Conservation (phyloP, 2,329 filamentous ascomycete species). For the Bipolaris sorokiniana region DNA sequence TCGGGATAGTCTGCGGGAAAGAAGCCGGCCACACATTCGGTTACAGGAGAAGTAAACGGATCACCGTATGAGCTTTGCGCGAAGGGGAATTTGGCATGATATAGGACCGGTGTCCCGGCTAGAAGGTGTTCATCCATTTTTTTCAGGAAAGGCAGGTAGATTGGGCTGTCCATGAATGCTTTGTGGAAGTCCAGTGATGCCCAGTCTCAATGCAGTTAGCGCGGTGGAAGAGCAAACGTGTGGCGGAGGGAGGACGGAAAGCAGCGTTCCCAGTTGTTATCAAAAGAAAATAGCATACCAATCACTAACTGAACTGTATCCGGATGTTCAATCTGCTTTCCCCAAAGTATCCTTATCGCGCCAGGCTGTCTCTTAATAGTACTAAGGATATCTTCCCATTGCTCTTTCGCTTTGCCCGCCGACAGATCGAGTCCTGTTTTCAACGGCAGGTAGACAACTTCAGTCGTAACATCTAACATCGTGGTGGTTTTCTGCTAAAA, state of each 20-base stretch:
- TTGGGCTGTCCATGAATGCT: slow-evolving; percentile 46
- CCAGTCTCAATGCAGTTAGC: slow-evolving; percentile 50
- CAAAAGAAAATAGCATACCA: slow-evolving; percentile 43
- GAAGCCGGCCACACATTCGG: slow-evolving; percentile 57
- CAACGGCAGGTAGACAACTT: slow-evolving; percentile 50
- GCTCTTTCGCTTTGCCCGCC: slow-evolving; percentile 32
- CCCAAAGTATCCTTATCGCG: slow-evolving; percentile 45
- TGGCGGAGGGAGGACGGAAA: too few relatives aligned
- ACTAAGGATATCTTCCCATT: slow-evolving; percentile 42
- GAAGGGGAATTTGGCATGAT: slow-evolving; percentile 45
- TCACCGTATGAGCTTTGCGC: slow-evolving; percentile 17
- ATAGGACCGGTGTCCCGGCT: slow-evolving; percentile 31
- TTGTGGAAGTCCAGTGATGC: slow-evolving; percentile 48
- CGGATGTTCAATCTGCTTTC: slow-evolving; percentile 50
- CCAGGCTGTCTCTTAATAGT: slow-evolving; percentile 50
- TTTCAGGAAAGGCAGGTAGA: slow-evolving; percentile 50
- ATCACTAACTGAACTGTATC: slow-evolving; percentile 48
- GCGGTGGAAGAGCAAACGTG: neutral
- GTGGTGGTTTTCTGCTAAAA: neutral
- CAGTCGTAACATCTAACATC: slow-evolving; percentile 43
- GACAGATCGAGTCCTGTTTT: slow-evolving; percentile 39
- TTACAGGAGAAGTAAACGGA: slow-evolving; percentile 53
- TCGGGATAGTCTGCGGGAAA: slow-evolving; percentile 46
- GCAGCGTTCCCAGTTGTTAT: neutral
- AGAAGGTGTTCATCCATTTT: slow-evolving; percentile 37